Percentiles rank a stretch among this genome's conserved stretches.
Evolutionary conservation across 169 alveolate genomes (phyloP).

Genomic region (Plasmodium gallinaceum): DNA sequence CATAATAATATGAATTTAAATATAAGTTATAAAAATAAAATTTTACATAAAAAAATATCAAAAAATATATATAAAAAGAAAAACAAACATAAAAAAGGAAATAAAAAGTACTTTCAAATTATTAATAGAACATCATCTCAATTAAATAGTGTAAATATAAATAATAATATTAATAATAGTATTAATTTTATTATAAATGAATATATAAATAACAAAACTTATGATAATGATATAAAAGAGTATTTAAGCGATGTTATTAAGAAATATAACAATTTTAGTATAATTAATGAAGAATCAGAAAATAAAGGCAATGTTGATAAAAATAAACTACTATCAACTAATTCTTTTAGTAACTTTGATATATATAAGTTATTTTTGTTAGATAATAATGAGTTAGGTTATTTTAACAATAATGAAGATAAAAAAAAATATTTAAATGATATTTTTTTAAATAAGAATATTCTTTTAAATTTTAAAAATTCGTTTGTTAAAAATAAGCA

Average conservation of each 20-base stretch:
- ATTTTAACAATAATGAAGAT: slow-evolving; percentile 6
- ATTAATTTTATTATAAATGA: not conserved
- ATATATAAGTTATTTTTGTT: slow-evolving; percentile 38
- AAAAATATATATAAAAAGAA: not conserved
- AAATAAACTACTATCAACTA: not conserved
- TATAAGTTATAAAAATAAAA: too few species aligned
- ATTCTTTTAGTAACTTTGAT: slow-evolving; percentile 40
- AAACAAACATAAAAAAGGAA: not conserved
- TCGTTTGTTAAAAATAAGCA: slow-evolving; percentile 33
- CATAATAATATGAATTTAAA: not conserved
- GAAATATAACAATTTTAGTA: slow-evolving; percentile 12
- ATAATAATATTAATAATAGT: not conserved
- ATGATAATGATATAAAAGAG: slow-evolving; percentile 3
- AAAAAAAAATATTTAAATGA: slow-evolving; percentile 14
- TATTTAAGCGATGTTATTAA: not conserved
- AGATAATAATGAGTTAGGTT: slow-evolving; percentile 1
- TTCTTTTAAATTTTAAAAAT: slow-evolving; percentile 18
- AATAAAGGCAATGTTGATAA: not conserved
- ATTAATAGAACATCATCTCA: not conserved
- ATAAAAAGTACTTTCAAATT: not conserved
- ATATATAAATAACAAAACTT: not conserved
- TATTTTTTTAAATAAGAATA: not conserved
- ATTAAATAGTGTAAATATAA: not conserved
- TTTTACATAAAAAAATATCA: too few species aligned
- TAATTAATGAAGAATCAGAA: not conserved